These are phyloP conservation scores for Hypoxylon fragiforme DNA, from an alignment of 495 filamentous ascomycete species.

Conservation along the genomic window DNA sequence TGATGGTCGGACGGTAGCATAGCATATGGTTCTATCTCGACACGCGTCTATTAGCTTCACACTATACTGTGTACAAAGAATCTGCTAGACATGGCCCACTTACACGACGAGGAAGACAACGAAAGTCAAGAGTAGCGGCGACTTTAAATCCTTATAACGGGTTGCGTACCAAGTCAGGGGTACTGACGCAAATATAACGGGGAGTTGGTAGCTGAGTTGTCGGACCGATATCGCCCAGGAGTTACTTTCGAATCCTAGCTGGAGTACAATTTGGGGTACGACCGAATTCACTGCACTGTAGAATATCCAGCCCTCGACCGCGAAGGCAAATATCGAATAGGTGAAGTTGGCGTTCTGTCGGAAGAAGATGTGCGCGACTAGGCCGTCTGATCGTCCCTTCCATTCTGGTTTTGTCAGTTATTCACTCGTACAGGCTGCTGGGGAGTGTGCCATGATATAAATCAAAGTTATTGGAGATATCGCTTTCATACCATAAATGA, in stretches of 20 bases:
- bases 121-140: slow-evolving; percentile 53
- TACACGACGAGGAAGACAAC: slow-evolving; percentile 51
- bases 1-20: slow-evolving; percentile 50
- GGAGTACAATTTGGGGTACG: slow-evolving; percentile 55
- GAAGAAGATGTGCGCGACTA: slow-evolving; percentile 61
- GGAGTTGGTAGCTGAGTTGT: slow-evolving; percentile 50
- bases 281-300: slow-evolving; percentile 60
- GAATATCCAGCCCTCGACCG: slow-evolving; percentile 62
- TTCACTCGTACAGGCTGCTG: not conserved
- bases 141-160: slow-evolving; percentile 53
- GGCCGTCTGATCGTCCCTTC: slow-evolving; percentile 55
- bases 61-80: no score
- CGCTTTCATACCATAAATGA: slow-evolving; percentile 43
- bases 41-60: no score
- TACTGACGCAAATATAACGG: slow-evolving; percentile 42
- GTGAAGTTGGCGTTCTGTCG: slow-evolving; percentile 54
- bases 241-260: slow-evolving; percentile 55
- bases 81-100: no score
- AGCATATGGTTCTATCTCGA: slow-evolving; percentile 48
- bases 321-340: slow-evolving; percentile 57
- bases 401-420: slow-evolving; percentile 47
- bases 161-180: slow-evolving; percentile 55
- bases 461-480: not conserved
- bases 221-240: slow-evolving; percentile 52
- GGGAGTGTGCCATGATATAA: not conserved